phyloP scores from a whole-genome alignment of 2,329 filamentous ascomycete species.

The Pseudocercospora musae region DNA sequence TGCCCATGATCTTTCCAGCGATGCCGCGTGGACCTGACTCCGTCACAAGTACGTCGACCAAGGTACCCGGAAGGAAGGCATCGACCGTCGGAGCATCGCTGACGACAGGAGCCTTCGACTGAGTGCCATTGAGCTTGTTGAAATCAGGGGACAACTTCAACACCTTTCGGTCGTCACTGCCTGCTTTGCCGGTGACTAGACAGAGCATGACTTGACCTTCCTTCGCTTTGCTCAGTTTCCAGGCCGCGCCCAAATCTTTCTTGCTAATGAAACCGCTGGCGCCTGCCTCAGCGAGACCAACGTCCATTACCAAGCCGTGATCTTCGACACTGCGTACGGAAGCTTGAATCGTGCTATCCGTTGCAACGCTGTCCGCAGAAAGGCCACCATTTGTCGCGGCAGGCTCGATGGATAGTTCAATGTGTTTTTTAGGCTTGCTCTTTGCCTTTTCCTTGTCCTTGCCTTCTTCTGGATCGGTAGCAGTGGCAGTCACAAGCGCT shows the following conservation, averaged over 20 bases:
- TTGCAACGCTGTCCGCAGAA: conserved; percentile 66
- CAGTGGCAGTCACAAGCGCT: conserved; percentile 75
- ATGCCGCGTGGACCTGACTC: conserved; percentile 73
- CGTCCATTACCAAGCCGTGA: conserved; percentile 89
- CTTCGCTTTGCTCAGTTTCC: conserved; percentile 66
- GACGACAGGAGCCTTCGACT: conserved; percentile 42
- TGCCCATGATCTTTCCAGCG: conserved; percentile 84
- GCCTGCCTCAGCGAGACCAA: conserved; percentile 67
- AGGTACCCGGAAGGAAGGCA: conserved; percentile 86
- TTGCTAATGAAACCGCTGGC: conserved; percentile 81
- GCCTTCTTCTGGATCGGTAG: conserved; percentile 58
- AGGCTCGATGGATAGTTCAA: conserved; percentile 83
- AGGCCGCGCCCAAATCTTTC: conserved; percentile 68
- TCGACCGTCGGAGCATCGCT: conserved; percentile 81
- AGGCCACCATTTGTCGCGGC: conserved; percentile 64
- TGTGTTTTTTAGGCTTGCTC: conserved; percentile 62
- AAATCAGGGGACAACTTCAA: conserved; percentile 78
- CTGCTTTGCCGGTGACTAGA: conserved; percentile 66
- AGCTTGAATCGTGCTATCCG: conserved; percentile 78
- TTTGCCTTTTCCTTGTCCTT: conserved; percentile 65
- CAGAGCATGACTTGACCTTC: conserved; percentile 84
- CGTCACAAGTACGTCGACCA: conserved; percentile 77
- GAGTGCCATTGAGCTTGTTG: conserved; percentile 37
- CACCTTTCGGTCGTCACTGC: conserved; percentile 69
- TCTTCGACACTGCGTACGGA: conserved; percentile 91